Evolutionary conservation across 768 basidiomycete species (phyloP).

Genomic region (Kwoniella sp.): DNA sequence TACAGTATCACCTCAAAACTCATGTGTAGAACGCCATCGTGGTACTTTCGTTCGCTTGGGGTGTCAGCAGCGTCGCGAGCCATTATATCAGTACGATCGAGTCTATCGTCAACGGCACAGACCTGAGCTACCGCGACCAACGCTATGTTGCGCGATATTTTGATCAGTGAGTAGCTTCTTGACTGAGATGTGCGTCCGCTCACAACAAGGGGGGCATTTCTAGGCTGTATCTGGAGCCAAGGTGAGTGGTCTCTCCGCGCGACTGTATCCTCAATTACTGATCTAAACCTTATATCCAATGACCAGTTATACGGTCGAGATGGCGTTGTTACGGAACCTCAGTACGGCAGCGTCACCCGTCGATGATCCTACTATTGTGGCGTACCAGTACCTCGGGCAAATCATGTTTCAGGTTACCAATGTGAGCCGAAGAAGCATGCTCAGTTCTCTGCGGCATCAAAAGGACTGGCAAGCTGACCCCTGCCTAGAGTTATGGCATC

Average conservation of each 20-base stretch:
- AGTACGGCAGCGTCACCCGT: neutral
- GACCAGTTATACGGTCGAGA: constrained; percentile 17
- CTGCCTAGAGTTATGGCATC: constrained; percentile 41
- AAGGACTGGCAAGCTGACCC: no score
- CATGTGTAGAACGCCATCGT: constrained; percentile 35
- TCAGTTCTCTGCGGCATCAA: no score
- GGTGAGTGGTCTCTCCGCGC: constrained; percentile 6
- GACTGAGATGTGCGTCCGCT: no score
- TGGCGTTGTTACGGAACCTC: constrained; percentile 6
- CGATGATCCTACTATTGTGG: constrained; percentile 26
- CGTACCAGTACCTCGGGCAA: constrained; percentile 40
- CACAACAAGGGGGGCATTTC: no score
- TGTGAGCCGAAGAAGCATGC: constrained; percentile 12
- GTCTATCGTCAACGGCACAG: constrained; percentile 20
- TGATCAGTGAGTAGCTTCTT: constrained; percentile 3
- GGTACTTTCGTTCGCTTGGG: constrained; percentile 32
- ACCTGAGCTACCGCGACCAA: constrained; percentile 3
- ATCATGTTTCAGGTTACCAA: constrained; percentile 25
- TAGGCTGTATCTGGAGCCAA: constrained; percentile 22
- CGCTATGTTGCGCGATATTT: constrained; percentile 4
- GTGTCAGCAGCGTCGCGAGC: constrained; percentile 22
- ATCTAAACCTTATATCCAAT: neutral
- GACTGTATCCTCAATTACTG: no score
- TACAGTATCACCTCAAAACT: no score
- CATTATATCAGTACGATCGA: constrained; percentile 19